Conservation (phyloP, 768 basidiomycete species). For the Austroboletus festivus region DNA sequence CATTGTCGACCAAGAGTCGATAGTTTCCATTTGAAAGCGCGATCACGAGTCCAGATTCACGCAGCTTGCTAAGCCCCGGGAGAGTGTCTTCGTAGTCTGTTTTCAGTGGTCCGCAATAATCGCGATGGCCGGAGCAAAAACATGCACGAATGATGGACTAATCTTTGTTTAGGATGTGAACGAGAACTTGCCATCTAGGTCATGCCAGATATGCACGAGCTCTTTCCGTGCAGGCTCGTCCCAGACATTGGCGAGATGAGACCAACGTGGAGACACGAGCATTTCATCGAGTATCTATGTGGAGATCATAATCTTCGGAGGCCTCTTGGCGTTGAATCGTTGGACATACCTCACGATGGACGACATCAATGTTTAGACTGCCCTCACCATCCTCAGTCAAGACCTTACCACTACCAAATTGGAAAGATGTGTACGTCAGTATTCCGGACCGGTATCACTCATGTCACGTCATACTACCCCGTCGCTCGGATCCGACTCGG, state of each 20-base stretch:
- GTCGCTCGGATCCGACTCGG: no score
- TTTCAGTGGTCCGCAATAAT: no score
- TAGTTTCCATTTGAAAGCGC: slow-evolving; percentile 66
- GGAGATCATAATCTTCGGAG: no score
- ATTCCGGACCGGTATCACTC: no score
- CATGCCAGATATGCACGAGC: slow-evolving; percentile 57
- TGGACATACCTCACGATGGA: slow-evolving; percentile 55
- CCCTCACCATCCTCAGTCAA: slow-evolving; percentile 45
- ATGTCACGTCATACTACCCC: no score
- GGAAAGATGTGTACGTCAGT: no score
- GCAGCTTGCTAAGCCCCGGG: slow-evolving; percentile 47
- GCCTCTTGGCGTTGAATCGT: no score
- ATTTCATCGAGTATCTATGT: slow-evolving; percentile 63
- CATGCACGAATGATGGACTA: neutral
- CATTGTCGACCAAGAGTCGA: slow-evolving; percentile 59
- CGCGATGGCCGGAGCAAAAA: no score
- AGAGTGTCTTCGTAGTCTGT: slow-evolving; percentile 58
- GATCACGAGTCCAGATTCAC: slow-evolving; percentile 48
- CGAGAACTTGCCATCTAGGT: slow-evolving; percentile 51
- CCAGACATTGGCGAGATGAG: slow-evolving; percentile 43
- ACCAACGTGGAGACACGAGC: slow-evolving; percentile 49
- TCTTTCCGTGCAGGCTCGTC: slow-evolving; percentile 41
- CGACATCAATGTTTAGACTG: slow-evolving; percentile 48
- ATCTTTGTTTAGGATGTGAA: no score
- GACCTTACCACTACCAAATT: slow-evolving; percentile 39